Conservation (phyloP, 306 rosid species). For the Dryas octopetala region DNA sequence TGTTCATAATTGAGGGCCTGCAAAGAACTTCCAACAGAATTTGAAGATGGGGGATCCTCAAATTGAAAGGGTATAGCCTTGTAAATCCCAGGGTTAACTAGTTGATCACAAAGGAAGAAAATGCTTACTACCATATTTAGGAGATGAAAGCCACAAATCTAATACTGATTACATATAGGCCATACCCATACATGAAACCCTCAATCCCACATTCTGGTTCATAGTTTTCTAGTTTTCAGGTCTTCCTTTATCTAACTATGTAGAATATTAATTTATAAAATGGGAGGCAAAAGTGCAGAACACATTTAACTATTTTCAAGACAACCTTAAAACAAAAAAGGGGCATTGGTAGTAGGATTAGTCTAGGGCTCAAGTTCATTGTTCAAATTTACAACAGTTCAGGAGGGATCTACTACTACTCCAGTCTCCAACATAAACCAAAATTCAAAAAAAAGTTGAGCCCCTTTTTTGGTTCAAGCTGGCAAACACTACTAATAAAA, state of each 20-base stretch:
- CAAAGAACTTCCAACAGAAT: too few relatives aligned
- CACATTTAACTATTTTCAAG: neutral
- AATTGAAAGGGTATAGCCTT: neutral
- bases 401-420: too few relatives aligned
- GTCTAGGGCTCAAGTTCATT: neutral
- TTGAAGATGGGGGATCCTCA: too few relatives aligned
- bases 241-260: neutral
- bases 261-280: neutral
- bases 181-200: neutral
- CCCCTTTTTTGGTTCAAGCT: neutral
- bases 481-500: neutral
- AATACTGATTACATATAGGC: neutral
- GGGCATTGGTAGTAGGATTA: neutral
- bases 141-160: neutral
- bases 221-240: neutral
- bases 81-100: neutral
- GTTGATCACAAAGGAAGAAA: neutral
- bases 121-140: neutral
- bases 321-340: neutral
- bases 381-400: neutral
- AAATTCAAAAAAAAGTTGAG: neutral
- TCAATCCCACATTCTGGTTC: neutral
- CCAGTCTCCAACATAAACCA: too few relatives aligned
- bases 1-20: too few relatives aligned
- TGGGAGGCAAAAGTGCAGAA: neutral